These are phyloP conservation scores for Dendrobium chrysotoxum DNA, from an alignment of 106 monocot genomes.

Conservation along the genomic window DNA sequence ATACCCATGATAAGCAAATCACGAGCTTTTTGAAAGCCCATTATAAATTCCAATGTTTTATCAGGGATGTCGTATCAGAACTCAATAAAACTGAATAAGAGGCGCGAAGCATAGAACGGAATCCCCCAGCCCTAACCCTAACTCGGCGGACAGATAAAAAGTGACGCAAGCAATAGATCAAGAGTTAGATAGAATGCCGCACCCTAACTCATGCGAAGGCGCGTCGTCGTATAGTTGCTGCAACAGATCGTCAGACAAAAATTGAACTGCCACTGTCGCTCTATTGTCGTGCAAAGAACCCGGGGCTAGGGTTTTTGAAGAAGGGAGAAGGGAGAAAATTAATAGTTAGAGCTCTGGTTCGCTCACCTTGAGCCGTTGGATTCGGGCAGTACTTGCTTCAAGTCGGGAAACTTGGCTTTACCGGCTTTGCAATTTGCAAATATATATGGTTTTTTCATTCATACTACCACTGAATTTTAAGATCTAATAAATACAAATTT, in stretches of 20 bases:
- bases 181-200: not conserved
- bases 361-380: not conserved
- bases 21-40: not conserved
- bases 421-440: too few species aligned
- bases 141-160: not conserved
- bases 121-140: not conserved
- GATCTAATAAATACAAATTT: too few species aligned
- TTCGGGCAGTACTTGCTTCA: too few species aligned
- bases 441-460: too few species aligned
- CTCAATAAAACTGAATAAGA: not conserved
- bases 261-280: not conserved
- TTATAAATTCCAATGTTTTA: not conserved
- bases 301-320: conserved; percentile 1
- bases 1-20: not conserved
- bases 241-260: not conserved
- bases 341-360: not conserved
- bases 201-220: not conserved
- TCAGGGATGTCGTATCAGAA: not conserved
- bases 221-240: not conserved
- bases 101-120: not conserved
- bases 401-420: too few species aligned
- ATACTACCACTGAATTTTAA: too few species aligned
- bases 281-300: not conserved
- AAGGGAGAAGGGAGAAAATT: not conserved
- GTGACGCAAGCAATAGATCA: not conserved